phyloP scores from a whole-genome alignment of 352 stramenopile genomes.

The Phytopythium helicoides region DNA sequence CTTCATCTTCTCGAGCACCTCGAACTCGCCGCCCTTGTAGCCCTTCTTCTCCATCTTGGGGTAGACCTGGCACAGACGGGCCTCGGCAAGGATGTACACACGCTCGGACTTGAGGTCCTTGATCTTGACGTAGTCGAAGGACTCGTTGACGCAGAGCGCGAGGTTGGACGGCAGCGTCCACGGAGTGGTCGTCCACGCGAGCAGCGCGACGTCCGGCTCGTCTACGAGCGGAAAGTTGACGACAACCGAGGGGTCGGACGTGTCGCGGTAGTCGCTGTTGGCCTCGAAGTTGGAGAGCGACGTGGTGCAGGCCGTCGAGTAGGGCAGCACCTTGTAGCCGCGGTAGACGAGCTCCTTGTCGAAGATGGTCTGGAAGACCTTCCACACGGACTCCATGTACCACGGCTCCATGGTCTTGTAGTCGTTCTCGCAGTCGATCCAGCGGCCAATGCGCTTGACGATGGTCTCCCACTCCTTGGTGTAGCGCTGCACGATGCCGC shows the following conservation, averaged over 20 bases:
- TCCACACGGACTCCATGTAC: slow-evolving; percentile 99
- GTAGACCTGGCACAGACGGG: slow-evolving; percentile 95
- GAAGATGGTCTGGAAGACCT: slow-evolving; percentile 98
- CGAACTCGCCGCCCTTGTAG: slow-evolving; percentile 93
- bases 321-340: slow-evolving; percentile 99
- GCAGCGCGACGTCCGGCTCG: slow-evolving; percentile 83
- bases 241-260: slow-evolving; percentile 96
- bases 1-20: slow-evolving; percentile 89
- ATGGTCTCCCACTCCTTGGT: slow-evolving; percentile 98
- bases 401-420: slow-evolving; percentile 99
- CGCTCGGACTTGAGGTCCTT: slow-evolving; percentile 92
- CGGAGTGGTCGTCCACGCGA: slow-evolving; percentile 99
- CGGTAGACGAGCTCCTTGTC: slow-evolving; percentile 99
- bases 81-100: slow-evolving; percentile 93
- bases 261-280: slow-evolving; percentile 99
- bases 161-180: slow-evolving; percentile 99
- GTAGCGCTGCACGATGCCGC: slow-evolving; percentile 97
- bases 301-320: slow-evolving; percentile 97
- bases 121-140: slow-evolving; percentile 98
- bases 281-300: slow-evolving; percentile 99
- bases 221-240: slow-evolving; percentile 94
- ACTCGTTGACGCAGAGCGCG: slow-evolving; percentile 96
- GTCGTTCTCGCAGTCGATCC: slow-evolving; percentile 99
- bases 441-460: slow-evolving; percentile 97
- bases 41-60: slow-evolving; percentile 97